Percentiles rank a stretch among this genome's conserved stretches.
Evolutionary conservation across 805 yeast genomes (phyloP).

Genomic region (Cephaloascus fragrans): DNA sequence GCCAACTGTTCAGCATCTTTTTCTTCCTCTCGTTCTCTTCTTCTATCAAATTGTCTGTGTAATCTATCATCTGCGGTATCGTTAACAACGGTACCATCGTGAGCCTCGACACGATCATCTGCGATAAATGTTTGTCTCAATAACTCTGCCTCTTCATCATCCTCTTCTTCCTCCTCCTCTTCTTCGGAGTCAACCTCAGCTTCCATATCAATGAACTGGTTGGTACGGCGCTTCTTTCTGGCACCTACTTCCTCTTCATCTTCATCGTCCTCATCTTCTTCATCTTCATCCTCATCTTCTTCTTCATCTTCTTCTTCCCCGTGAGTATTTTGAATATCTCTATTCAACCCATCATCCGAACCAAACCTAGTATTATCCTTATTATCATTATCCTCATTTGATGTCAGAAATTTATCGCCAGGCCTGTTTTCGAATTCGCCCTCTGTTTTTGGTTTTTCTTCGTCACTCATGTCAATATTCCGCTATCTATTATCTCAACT

Average conservation of each 20-base stretch:
- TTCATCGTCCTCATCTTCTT: constrained; percentile 42
- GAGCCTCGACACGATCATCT: constrained; percentile 59
- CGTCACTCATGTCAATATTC: neutral
- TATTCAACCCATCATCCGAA: neutral
- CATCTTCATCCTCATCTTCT: constrained; percentile 36
- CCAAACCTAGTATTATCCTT: neutral
- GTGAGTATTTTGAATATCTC: constrained; percentile 6
- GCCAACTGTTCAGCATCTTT: constrained; percentile 94
- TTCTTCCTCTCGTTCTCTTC: constrained; percentile 78
- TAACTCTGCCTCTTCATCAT: constrained; percentile 86
- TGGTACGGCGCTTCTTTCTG: constrained; percentile 42
- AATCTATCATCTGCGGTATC: constrained; percentile 56
- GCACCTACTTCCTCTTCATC: constrained; percentile 39
- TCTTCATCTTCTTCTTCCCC: constrained; percentile 29
- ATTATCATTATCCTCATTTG: neutral
- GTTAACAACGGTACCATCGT: constrained; percentile 30
- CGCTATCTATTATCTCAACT: too few relatives aligned
- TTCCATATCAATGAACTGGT: constrained; percentile 94
- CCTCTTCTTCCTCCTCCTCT: constrained; percentile 81
- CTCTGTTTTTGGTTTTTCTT: neutral
- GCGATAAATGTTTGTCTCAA: constrained; percentile 76
- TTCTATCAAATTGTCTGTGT: constrained; percentile 85
- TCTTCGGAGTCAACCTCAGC: constrained; percentile 99
- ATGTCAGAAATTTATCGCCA: neutral
- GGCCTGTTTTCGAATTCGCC: neutral